Evolutionary conservation across 2,329 filamentous ascomycete genomes (phyloP).

Genomic region (Colletotrichum eremochloae): DNA sequence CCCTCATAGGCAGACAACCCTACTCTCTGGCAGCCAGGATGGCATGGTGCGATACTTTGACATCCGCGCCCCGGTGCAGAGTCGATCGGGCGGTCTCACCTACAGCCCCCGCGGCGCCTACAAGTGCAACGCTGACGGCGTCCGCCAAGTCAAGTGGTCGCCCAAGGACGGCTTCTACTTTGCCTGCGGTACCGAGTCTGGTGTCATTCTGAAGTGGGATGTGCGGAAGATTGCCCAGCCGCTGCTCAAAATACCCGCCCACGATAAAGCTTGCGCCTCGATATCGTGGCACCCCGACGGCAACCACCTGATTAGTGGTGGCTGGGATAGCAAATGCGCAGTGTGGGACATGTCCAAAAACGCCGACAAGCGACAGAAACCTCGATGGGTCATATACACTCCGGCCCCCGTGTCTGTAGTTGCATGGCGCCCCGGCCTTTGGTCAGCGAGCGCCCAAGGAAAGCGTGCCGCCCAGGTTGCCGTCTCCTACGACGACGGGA

Average conservation of each 20-base stretch:
- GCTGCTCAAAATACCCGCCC: conserved; percentile 70
- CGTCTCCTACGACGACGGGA: conserved; percentile 71
- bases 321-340: conserved; percentile 71
- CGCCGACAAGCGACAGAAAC: conserved; percentile 74
- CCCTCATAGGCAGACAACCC: conserved; percentile 68
- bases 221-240: conserved; percentile 67
- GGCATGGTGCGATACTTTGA: conserved; percentile 74
- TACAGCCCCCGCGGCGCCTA: conserved; percentile 60
- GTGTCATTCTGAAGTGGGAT: conserved; percentile 75
- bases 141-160: conserved; percentile 76
- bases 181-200: conserved; percentile 74
- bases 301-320: conserved; percentile 73
- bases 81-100: conserved; percentile 62
- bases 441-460: conserved; percentile 74
- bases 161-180: conserved; percentile 72
- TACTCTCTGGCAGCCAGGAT: conserved; percentile 75
- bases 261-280: conserved; percentile 70
- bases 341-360: conserved; percentile 74
- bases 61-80: conserved; percentile 62
- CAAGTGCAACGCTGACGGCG: conserved; percentile 67
- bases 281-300: conserved; percentile 79
- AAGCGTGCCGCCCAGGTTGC: conserved; percentile 72
- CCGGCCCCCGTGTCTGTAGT: conserved; percentile 71
- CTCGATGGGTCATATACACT: conserved; percentile 71
- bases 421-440: conserved; percentile 74